phyloP scores from a whole-genome alignment of 192 early-diverging fungal genomes.

The Coemansia sp. region DNA sequence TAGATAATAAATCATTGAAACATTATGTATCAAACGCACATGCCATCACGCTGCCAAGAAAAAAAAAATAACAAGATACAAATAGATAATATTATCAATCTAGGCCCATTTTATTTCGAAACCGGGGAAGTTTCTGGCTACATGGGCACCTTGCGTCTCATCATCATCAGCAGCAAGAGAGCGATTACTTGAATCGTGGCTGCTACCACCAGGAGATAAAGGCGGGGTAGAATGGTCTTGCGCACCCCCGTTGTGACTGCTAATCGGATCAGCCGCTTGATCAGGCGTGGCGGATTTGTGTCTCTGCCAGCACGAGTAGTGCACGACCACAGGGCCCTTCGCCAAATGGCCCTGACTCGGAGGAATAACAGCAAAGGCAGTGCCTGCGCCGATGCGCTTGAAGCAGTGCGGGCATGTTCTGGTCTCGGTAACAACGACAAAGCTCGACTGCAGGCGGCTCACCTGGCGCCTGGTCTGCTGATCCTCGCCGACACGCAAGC shows the following conservation, averaged over 20 bases:
- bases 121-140: not conserved
- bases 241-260: too few species aligned
- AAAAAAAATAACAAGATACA: not conserved
- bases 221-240: too few species aligned
- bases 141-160: not conserved
- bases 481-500: constrained; percentile 30
- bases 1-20: too few species aligned
- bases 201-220: too few species aligned
- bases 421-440: constrained; percentile 35
- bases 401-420: constrained; percentile 49
- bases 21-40: too few species aligned
- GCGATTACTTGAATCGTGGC: too few species aligned
- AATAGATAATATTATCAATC: not conserved
- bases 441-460: constrained; percentile 19
- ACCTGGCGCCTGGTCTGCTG: constrained; percentile 40
- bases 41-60: too few species aligned
- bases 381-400: constrained; percentile 52
- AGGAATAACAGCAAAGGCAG: constrained; percentile 45
- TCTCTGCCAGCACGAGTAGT: constrained; percentile 53
- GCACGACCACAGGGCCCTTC: constrained; percentile 28
- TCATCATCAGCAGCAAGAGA: not conserved
- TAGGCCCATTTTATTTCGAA: constrained; percentile 28
- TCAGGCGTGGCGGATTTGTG: constrained; percentile 22
- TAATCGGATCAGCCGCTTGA: too few species aligned
- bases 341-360: constrained; percentile 1